phyloP scores from a whole-genome alignment of 2,329 filamentous ascomycete genomes.

The Ilyonectria destructans region DNA sequence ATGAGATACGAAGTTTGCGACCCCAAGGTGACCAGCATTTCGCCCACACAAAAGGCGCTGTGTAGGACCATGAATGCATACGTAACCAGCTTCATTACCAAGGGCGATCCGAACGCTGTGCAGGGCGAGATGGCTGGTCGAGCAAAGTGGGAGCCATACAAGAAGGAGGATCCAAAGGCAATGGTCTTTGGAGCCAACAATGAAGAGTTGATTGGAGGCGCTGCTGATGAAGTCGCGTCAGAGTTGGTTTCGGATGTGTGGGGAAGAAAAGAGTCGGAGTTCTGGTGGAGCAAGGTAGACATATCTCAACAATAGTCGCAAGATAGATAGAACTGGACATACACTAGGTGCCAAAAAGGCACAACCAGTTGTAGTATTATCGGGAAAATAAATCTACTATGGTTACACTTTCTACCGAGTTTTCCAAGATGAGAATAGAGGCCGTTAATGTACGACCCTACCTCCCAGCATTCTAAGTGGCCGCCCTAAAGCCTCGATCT shows the following conservation, averaged over 20 bases:
- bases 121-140: constrained; percentile 35
- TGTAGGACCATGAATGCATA: constrained; percentile 63
- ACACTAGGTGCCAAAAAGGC: neutral
- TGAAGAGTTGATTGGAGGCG: constrained; percentile 64
- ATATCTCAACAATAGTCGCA: constrained; percentile 52
- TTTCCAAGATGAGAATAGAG: neutral
- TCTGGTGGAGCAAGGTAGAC: constrained; percentile 64
- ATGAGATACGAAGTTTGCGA: constrained; percentile 64
- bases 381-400: neutral
- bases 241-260: constrained; percentile 59
- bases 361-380: neutral
- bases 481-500: neutral
- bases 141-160: constrained; percentile 58
- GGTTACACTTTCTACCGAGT: neutral
- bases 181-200: constrained; percentile 64
- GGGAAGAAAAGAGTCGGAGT: constrained; percentile 61
- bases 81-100: constrained; percentile 64
- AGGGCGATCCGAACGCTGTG: constrained; percentile 61
- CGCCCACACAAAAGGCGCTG: constrained; percentile 59
- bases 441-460: neutral
- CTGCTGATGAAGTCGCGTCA: constrained; percentile 53
- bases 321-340: neutral
- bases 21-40: constrained; percentile 53
- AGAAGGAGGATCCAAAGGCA: constrained; percentile 46
- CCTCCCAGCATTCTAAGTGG: neutral